Evolutionary conservation across 202 grass and related monocot genomes (phyloP), one percentile per base, ranked within the genome.

Genomic region (Hordeum pubiflorum): DNA sequence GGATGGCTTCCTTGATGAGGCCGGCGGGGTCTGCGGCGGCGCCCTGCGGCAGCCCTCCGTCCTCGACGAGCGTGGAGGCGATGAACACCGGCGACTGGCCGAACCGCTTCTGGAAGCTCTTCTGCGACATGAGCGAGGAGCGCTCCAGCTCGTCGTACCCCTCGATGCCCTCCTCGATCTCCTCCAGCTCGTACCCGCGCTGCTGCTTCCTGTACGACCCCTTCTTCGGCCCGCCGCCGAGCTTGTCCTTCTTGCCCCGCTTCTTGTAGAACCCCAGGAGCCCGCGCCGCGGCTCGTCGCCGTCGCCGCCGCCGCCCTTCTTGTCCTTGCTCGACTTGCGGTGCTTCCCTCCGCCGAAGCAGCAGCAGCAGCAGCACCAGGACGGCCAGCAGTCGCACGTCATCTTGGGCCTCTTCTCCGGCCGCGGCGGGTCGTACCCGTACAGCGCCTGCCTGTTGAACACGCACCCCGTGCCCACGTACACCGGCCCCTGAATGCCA

Each of bases 301-400:
- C 85, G 20, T 48, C 84, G 36, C 59, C 63, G 41, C 63, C 64
- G 37, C 65, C 64, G 44, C 38, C 71, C 77, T 82, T 91, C 79
- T 94, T 90, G 27, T 74, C 76, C 76, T 88, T 93, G 48, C 44
- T 48, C 3, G 41, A 21, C 44, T 93, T 90, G 26, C 76, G 58
- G 41, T 72, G 89, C 71, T 90, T 85, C 18, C 87, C 88, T 9
- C 86, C 82, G 29, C 94, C 86, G 63, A 85, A 88, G 36, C 94
- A 97, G 83, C 94, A 91, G 68, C 91, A 97, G 61, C 91, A 94
- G 52, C 89, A 92, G 75, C 94, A 97, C 91, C 91, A 97, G 0
- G 89, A 92, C 10, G 94, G 94, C 94, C 85, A 97, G 81, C 94
- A 94, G 76, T 97, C 91, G 63, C 94, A 97, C 20, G 94, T 94